These are phyloP conservation scores for Rhynchospora breviuscula DNA, from an alignment of 176 grass and related monocot species.

Conservation along the genomic window DNA sequence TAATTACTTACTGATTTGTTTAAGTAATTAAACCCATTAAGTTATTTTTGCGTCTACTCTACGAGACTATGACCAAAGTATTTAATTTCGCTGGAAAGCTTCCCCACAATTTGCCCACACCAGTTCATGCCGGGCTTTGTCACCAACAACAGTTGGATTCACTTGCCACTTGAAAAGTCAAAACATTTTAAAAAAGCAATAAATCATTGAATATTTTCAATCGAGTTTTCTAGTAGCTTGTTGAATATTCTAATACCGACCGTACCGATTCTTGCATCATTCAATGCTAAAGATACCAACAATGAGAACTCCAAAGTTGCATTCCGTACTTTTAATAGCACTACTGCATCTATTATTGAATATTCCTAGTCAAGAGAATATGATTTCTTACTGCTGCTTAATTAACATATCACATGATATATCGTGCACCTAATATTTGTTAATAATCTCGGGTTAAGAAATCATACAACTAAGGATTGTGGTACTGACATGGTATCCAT, in stretches of 20 bases:
- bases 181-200: background rate
- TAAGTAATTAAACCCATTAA: background rate
- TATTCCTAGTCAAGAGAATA: conserved; percentile 7
- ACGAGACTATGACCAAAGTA: background rate
- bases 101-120: background rate
- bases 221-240: background rate
- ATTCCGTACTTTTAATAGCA: background rate
- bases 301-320: background rate
- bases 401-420: background rate
- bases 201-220: background rate
- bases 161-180: background rate
- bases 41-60: conserved; percentile 15
- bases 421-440: background rate
- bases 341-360: conserved; percentile 10
- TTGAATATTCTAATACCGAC: conserved; percentile 8
- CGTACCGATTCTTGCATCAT: conserved; percentile 8
- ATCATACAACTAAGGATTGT: background rate
- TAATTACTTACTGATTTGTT: background rate
- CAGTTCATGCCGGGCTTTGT: background rate
- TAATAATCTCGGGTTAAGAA: background rate
- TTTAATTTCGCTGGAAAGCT: background rate
- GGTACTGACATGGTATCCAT: background rate
- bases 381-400: conserved; percentile 12
- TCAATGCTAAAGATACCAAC: conserved; percentile 8
- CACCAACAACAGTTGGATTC: background rate